Evolutionary conservation across 352 stramenopile species (phyloP).

Genomic region (Globisporangium ultimum): DNA sequence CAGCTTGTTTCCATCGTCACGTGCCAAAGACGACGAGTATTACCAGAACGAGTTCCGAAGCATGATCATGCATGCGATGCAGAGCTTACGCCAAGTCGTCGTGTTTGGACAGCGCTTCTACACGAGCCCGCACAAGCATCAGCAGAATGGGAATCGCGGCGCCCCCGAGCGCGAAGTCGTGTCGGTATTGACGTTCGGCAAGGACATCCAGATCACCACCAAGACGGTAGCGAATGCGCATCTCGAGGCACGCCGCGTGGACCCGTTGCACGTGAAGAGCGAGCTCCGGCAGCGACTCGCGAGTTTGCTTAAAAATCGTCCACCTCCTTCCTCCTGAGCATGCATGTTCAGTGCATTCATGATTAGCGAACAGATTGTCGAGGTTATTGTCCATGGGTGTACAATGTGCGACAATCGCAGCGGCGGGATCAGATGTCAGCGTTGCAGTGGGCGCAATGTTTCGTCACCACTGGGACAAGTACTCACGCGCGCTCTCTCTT

Average conservation of each 20-base stretch:
- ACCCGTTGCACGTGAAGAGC: constrained; percentile 37
- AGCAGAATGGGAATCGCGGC: not conserved
- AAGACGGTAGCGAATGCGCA: constrained; percentile 40
- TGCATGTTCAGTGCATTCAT: no score
- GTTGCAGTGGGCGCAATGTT: no score
- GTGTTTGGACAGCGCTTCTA: constrained; percentile 72
- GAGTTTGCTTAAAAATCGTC: not conserved
- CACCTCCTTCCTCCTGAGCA: not conserved
- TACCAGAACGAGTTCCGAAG: constrained; percentile 63
- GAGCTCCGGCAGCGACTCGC: constrained; percentile 40
- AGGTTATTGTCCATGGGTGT: no score
- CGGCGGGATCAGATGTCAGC: no score
- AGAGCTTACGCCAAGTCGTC: constrained; percentile 23
- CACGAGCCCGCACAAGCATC: constrained; percentile 8
- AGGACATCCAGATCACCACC: constrained; percentile 61
- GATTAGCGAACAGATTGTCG: no score
- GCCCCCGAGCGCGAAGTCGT: constrained; percentile 21
- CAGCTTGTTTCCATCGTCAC: constrained; percentile 30
- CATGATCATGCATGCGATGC: constrained; percentile 33
- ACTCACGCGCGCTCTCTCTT: no score
- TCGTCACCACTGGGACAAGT: no score
- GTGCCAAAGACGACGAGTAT: constrained; percentile 35
- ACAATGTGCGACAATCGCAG: no score
- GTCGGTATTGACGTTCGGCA: constrained; percentile 61
- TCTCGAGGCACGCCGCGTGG: constrained; percentile 64